These are phyloP conservation scores for Vaccinium macrocarpon DNA, from an alignment of 148 eudicot species.

Conservation along the genomic window DNA sequence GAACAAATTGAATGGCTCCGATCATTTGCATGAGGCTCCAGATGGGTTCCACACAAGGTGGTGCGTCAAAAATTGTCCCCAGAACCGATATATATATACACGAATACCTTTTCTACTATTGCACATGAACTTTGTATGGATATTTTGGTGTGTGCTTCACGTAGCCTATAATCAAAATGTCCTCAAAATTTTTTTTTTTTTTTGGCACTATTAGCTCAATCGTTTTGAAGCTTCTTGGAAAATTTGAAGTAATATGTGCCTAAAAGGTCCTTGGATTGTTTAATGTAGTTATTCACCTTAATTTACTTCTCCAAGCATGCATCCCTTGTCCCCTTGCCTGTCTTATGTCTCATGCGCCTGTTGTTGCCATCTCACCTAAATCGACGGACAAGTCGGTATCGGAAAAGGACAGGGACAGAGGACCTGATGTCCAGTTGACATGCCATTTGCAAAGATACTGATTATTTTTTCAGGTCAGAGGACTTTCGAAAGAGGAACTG, in stretches of 20 bases:
- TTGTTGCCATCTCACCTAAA: background rate
- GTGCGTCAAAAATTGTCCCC: no score
- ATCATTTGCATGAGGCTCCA: no score
- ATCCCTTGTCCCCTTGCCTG: background rate
- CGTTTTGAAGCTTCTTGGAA: background rate
- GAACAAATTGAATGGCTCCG: no score
- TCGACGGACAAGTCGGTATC: background rate
- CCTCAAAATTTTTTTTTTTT: no score
- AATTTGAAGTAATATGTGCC: background rate
- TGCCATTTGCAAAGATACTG: background rate
- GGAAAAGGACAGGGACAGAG: slow-evolving; percentile 1
- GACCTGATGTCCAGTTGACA: background rate
- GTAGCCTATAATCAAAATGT: no score
- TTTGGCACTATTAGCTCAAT: background rate
- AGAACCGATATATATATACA: no score
- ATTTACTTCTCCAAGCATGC: background rate
- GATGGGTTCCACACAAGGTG: no score
- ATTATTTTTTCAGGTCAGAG: slow-evolving; percentile 44
- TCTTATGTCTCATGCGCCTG: background rate
- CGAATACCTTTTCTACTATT: no score
- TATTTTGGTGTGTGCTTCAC: no score
- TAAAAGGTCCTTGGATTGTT: background rate
- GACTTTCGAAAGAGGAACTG: slow-evolving; percentile 61
- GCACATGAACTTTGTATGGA: no score
- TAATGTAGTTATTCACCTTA: background rate